Base-by-base conservation (phyloP, 345 rosid genomes). In the Bretschneidera sinensis region DNA sequence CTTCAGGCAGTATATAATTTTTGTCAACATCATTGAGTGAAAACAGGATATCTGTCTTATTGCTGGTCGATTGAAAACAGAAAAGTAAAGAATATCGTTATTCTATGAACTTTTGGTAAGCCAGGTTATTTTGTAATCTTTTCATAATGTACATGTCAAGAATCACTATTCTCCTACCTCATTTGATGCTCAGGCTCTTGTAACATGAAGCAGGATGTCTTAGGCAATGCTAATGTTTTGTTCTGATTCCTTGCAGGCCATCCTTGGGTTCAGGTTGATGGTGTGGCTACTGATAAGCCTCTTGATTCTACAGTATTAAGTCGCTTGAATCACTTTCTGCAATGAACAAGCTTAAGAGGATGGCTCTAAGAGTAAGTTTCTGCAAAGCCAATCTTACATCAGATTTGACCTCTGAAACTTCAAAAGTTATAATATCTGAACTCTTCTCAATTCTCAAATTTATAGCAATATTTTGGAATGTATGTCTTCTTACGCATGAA, bases 271-370 rank as follows among this genome's bases (percentile, higher is more conserved):
- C 83, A 68, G 47, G 85, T 76, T 43, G 89, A 82, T 52, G 89
- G 92, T 47, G 80, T 74, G 63, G 94, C 96, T 61, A 86, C 94
- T 5, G 97, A 88, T 74, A 91, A 84, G 80, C 91, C 83, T 23
- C 91, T 91, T 24, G 94, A 91, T 72, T 67, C 92, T 22, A 81
- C 82, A 19, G 92, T 88, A 22, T 74, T 85, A 43, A 81, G 63
- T 57, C 84, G 91, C 28, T 71, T 91, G 69, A 91, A 69, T 74
- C 89, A 85, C 72, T 91, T 75, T 91, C 97, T 15, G 88, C 86
- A 1, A 91, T 89, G 91, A 75, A 81, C 65, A 88, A 81, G 77
- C 83, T 91, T 17, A 86, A 91, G 88, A 88, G 83, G 75, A 84
- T 91, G 84, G 96, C 91, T 50, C 72, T 84, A 8, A 78, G 79